Percentiles rank a stretch among this genome's conserved stretches.
Conservation (phyloP, 106 monocot genomes). For the Dendrobium chrysotoxum region DNA sequence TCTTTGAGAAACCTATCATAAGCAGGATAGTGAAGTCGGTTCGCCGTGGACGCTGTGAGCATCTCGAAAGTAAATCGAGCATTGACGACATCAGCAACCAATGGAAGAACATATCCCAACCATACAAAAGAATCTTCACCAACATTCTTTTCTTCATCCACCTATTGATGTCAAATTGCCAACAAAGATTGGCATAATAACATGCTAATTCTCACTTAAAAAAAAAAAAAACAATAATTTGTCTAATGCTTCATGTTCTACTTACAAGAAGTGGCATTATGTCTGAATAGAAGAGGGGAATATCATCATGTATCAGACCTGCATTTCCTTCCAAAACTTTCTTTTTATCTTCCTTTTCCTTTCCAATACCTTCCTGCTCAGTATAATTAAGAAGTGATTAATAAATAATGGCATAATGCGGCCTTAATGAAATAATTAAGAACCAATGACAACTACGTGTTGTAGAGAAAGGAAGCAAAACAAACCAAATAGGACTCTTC, state of each 20-base stretch:
- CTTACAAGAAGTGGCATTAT: slow-evolving; percentile 94
- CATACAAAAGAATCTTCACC: slow-evolving; percentile 85
- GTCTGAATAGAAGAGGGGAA: slow-evolving; percentile 85
- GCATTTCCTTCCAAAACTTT: slow-evolving; percentile 23
- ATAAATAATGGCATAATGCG: not conserved
- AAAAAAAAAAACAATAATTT: not conserved
- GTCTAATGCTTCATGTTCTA: not conserved
- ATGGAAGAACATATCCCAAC: slow-evolving; percentile 62
- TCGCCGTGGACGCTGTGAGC: slow-evolving; percentile 57
- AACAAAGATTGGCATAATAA: not conserved
- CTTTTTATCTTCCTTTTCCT: slow-evolving; percentile 64
- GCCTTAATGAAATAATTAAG: not conserved
- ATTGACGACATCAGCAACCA: slow-evolving; percentile 65
- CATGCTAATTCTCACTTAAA: not conserved
- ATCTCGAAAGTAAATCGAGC: slow-evolving; percentile 76
- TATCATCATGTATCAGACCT: slow-evolving; percentile 56
- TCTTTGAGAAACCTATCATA: slow-evolving; percentile 86
- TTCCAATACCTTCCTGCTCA: slow-evolving; percentile 52
- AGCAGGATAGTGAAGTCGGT: slow-evolving; percentile 72
- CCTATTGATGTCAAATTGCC: slow-evolving; percentile 26
- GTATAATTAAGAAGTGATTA: not conserved
- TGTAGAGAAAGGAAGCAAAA: not conserved
- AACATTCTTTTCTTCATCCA: slow-evolving; percentile 61
- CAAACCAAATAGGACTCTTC: slow-evolving; percentile 31
- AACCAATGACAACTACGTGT: not conserved